These are phyloP conservation scores for Boletus rufocinnamomeus DNA, from an alignment of 768 basidiomycete genomes.

Conservation along the genomic window DNA sequence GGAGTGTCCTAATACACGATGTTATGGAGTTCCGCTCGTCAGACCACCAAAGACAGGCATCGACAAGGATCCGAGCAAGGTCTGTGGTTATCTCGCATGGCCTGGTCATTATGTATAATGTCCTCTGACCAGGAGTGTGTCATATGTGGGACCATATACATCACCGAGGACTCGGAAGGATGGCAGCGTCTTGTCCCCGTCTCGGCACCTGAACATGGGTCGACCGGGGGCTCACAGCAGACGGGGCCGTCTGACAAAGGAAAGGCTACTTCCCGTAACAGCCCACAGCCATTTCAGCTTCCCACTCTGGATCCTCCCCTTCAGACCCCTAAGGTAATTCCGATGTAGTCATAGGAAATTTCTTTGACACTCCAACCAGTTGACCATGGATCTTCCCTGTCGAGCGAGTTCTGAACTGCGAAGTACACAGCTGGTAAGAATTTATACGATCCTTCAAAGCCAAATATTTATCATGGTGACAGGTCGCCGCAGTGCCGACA, in stretches of 20 bases:
- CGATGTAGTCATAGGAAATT: neutral
- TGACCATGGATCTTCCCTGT: slow-evolving; percentile 23
- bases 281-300: slow-evolving; percentile 36
- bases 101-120: slow-evolving; percentile 4
- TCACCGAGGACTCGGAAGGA: slow-evolving; percentile 56
- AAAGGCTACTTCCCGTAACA: slow-evolving; percentile 18
- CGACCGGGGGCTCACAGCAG: slow-evolving; percentile 5
- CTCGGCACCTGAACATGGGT: slow-evolving; percentile 6
- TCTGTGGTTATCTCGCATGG: slow-evolving; percentile 29
- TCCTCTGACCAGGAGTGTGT: slow-evolving; percentile 68
- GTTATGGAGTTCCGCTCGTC: slow-evolving; percentile 84
- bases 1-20: slow-evolving; percentile 69
- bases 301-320: slow-evolving; percentile 36
- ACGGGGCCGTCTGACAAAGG: slow-evolving; percentile 13
- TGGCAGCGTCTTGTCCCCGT: slow-evolving; percentile 45
- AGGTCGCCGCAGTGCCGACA: slow-evolving; percentile 23
- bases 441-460: neutral
- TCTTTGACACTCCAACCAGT: slow-evolving; percentile 19
- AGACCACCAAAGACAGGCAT: slow-evolving; percentile 66
- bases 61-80: slow-evolving; percentile 68
- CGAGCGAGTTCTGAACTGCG: slow-evolving; percentile 17
- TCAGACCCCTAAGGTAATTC: slow-evolving; percentile 31
- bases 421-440: slow-evolving; percentile 21
- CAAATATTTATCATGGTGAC: slow-evolving; percentile 7
- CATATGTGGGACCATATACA: slow-evolving; percentile 65